Evolutionary conservation across 2,329 filamentous ascomycete species (phyloP), one percentile per base, ranked within the genome.

Genomic region (Pseudogymnoascus sp.): DNA sequence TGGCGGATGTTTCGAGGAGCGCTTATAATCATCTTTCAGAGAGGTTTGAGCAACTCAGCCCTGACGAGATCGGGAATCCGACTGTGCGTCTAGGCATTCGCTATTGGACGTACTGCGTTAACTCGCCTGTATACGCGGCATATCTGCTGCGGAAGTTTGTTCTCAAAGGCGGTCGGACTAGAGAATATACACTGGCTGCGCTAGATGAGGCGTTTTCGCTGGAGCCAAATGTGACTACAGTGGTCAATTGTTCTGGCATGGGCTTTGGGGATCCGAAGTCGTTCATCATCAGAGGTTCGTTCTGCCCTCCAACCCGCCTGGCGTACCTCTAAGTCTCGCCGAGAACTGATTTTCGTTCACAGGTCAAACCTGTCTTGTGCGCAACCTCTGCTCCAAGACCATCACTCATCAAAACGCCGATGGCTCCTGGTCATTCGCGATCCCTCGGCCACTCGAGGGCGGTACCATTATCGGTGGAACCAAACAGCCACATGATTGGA

Each of bases 381-480:
- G 74, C 9, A 80, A 80, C 56, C 71, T 75, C 2, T 75, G 75
- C 63, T 67, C 74, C 2, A 74, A 74, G 61, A 80, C 74, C 0
- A 77, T 89, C 19, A 89, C 87, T 2, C 78, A 82, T 26, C 84
- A 89, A 67, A 82, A 84, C 68, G 77, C 78, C 0, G 85, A 88
- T 70, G 86, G 86, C 0, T 80, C 77, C 7, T 88, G 85, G 83
- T 79, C 80, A 0, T 88, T 88, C 66, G 80, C 80, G 53, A 83
- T 89, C 5, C 85, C 86, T 0, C 79, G 87, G 2, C 81, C 80
- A 7, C 81, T 85, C 26, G 77, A 82, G 35, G 86, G 86, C 2
- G 86, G 86, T 2, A 88, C 86, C 0, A 77, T 89, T 40, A 81
- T 89, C 19, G 87, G 86, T 4, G 86, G 86, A 0, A 89, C 85